phyloP scores from a whole-genome alignment of 805 yeast genomes.

The Tanozyma kutaoensis region DNA sequence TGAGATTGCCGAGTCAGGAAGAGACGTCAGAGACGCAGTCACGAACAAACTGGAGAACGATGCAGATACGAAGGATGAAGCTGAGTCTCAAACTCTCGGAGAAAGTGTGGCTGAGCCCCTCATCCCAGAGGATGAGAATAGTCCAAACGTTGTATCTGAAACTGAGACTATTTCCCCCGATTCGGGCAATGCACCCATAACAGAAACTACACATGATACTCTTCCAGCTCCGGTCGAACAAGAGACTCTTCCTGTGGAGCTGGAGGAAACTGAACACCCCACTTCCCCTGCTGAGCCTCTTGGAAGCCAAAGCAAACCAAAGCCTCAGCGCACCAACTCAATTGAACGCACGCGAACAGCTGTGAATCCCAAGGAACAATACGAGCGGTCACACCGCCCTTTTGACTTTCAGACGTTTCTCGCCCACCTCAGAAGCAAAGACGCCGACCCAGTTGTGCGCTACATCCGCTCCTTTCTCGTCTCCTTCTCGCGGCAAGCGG shows the following conservation, averaged over 20 bases:
- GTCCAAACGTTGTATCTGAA: slow-evolving; percentile 1
- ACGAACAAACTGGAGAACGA: neutral
- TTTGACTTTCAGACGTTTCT: slow-evolving; percentile 83
- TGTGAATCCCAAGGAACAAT: slow-evolving; percentile 20
- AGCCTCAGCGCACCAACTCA: slow-evolving; percentile 4
- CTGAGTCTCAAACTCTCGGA: neutral
- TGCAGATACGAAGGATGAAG: neutral
- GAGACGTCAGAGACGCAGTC: slow-evolving; percentile 1
- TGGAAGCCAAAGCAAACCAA: neutral
- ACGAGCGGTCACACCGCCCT: slow-evolving; percentile 28
- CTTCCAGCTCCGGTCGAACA: no score
- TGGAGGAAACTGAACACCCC: no score
- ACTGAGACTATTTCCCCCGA: no score
- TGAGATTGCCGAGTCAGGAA: slow-evolving; percentile 1
- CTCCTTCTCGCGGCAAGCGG: slow-evolving; percentile 52
- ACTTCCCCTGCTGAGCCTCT: slow-evolving; percentile 1
- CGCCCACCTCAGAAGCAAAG: slow-evolving; percentile 51
- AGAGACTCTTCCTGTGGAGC: no score
- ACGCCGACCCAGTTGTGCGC: slow-evolving; percentile 81
- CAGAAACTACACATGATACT: no score
- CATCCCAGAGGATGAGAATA: neutral
- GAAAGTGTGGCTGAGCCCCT: slow-evolving; percentile 1
- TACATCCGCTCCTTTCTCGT: slow-evolving; percentile 75
- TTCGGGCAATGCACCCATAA: no score
- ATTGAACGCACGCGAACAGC: slow-evolving; percentile 4